These are phyloP conservation scores for Eucalyptus globulus DNA, from an alignment of 345 rosid genomes.

Conservation along the genomic window DNA sequence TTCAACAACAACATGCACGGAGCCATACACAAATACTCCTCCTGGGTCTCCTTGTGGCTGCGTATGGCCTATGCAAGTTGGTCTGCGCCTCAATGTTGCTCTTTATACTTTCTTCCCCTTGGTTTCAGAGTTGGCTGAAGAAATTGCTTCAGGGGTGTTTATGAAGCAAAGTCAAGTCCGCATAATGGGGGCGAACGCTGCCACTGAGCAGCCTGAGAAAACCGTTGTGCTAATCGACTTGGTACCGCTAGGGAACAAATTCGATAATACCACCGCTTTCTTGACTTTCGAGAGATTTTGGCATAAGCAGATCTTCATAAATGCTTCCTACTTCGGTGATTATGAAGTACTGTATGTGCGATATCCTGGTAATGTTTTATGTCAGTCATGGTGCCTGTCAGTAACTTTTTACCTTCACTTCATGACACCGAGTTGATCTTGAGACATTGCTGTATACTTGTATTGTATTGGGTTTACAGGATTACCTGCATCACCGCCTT, in stretches of 20 bases:
- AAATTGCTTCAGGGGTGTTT: constrained; percentile 75
- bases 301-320: constrained; percentile 63
- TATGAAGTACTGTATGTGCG: constrained; percentile 78
- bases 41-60: constrained; percentile 95
- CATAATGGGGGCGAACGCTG: constrained; percentile 89
- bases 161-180: constrained; percentile 97
- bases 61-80: constrained; percentile 92
- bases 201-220: constrained; percentile 76
- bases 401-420: neutral
- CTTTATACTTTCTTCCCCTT: constrained; percentile 91
- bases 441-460: neutral
- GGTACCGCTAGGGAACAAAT: constrained; percentile 74
- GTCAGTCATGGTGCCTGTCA: neutral
- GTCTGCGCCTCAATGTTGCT: constrained; percentile 63
- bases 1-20: constrained; percentile 51
- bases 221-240: constrained; percentile 74
- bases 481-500: constrained; percentile 89
- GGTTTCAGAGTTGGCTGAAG: constrained; percentile 81
- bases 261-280: constrained; percentile 69
- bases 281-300: constrained; percentile 80
- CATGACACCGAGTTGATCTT: neutral
- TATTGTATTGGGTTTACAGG: constrained; percentile 26
- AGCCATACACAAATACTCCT: constrained; percentile 83
- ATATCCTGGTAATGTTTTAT: constrained; percentile 43
- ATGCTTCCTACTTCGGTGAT: constrained; percentile 49